Evolutionary conservation across 2,329 filamentous ascomycete species (phyloP).

Genomic region (Colletotrichum sp.): DNA sequence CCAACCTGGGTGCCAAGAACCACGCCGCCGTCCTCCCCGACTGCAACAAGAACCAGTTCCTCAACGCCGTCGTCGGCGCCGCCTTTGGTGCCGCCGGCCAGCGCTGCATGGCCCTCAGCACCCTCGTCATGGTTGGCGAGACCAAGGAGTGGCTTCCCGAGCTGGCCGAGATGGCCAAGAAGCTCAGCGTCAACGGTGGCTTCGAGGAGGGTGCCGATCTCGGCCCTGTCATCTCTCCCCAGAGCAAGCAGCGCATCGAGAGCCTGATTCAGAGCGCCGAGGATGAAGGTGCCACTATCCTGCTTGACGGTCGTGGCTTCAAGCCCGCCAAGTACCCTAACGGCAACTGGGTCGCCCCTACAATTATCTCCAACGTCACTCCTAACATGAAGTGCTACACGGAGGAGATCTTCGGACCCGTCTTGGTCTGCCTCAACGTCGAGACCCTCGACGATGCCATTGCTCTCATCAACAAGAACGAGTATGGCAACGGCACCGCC

Average conservation of each 20-base stretch:
- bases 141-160: constrained; percentile 84
- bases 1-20: constrained; percentile 89
- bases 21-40: constrained; percentile 84
- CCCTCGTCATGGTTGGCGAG: constrained; percentile 83
- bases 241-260: constrained; percentile 82
- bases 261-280: constrained; percentile 77
- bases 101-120: constrained; percentile 86
- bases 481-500: constrained; percentile 86
- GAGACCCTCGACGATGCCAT: constrained; percentile 81
- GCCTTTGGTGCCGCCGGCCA: constrained; percentile 87
- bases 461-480: constrained; percentile 81
- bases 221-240: constrained; percentile 80
- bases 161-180: constrained; percentile 76
- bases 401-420: constrained; percentile 86
- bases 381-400: constrained; percentile 83
- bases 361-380: constrained; percentile 82
- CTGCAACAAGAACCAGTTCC: constrained; percentile 88
- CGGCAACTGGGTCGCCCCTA: constrained; percentile 85
- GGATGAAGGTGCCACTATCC: constrained; percentile 79
- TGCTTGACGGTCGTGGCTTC: constrained; percentile 81
- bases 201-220: constrained; percentile 83
- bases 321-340: constrained; percentile 80
- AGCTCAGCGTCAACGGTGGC: constrained; percentile 77
- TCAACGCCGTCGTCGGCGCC: constrained; percentile 83
- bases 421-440: constrained; percentile 81